Evolutionary conservation across 164 flowering plant species (phyloP), one percentile per base, ranked within the genome.

Genomic region (Piper betle): DNA sequence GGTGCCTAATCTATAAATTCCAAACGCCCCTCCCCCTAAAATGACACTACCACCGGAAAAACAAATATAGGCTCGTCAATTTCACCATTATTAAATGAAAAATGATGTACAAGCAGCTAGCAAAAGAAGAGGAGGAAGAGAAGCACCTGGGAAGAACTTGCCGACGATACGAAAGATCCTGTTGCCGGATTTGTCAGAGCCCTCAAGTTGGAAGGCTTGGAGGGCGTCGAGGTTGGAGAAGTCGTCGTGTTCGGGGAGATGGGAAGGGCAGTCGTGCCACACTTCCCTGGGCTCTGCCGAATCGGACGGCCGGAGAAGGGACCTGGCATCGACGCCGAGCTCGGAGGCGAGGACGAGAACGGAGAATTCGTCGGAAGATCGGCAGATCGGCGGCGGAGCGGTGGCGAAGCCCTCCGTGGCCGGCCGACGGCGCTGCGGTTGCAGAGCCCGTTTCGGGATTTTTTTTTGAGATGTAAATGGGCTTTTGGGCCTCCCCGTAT

Each of bases 111-210:
- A 52, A 52, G 46, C 46, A 54, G 9, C 2, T 9, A 54, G 57
- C 6, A 6, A 6, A 10, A 42, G 46, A 46, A 9, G 8, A 11
- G 42, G 16, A 6, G 7, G 41, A 52, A 7, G 9, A 38, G 46
- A 18, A 4, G 43, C 8, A 91, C 98, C 98, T 16, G 98, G 98
- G 64, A 88, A 88, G 73, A 69, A 85, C 73, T 88, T 91, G 16
- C 96, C 98, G 53, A 91, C 86, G 68, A 91, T 72, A 41, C 92
- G 94, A 88, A 86, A 58, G 37, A 88, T 85, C 5, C 85, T 95
- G 58, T 84, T 82, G 41, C 93, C 85, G 59, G 75, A 57, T 56
- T 79, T 85, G 62, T 92, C 98, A 70, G 72, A 59, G 52, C 91
- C 98, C 58, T 78, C 73, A 60, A 84, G 68, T 52, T 76, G 78